Evolutionary conservation across 1,284 basidiomycete genomes (phyloP).

Genomic region (Cryptococcus deneoformans): DNA sequence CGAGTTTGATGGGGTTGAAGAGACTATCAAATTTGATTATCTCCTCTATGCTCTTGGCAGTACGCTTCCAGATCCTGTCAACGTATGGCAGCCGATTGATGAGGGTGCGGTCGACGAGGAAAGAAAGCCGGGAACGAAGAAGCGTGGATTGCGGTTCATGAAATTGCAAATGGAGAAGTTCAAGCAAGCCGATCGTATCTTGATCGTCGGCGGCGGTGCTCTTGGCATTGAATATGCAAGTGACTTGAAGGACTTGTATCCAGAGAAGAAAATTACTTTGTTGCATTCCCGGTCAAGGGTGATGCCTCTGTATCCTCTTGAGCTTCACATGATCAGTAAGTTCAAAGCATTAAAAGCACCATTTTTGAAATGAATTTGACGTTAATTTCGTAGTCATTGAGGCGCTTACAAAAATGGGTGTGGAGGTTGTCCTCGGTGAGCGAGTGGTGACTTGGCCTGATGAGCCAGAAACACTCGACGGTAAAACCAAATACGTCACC

Average conservation of each 20-base stretch:
- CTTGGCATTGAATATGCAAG: conserved; percentile 54
- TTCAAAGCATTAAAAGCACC: background rate
- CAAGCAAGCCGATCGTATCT: conserved; percentile 41
- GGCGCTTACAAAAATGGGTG: conserved; percentile 43
- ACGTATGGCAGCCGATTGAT: conserved; percentile 36
- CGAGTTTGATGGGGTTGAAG: conserved; percentile 27
- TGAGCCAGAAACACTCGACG: conserved; percentile 32
- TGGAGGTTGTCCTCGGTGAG: conserved; percentile 50
- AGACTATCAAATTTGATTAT: conserved; percentile 50
- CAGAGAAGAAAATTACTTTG: conserved; percentile 50
- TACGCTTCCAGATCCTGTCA: conserved; percentile 45
- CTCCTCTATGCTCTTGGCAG: conserved; percentile 50
- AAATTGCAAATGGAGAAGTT: conserved; percentile 29
- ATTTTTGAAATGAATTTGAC: no score
- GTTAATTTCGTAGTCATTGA: conserved; percentile 26
- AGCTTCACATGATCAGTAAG: conserved; percentile 47
- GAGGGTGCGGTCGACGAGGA: conserved; percentile 18
- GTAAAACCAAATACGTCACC: conserved; percentile 50
- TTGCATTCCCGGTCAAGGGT: conserved; percentile 52
- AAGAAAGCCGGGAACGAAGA: conserved; percentile 35
- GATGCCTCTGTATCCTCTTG: conserved; percentile 50
- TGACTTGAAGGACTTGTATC: conserved; percentile 51
- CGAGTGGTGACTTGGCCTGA: conserved; percentile 44
- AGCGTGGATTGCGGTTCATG: conserved; percentile 30
- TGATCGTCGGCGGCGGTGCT: conserved; percentile 54